Base-by-base conservation (phyloP, 164 flowering plant genomes). In the Piper betle region DNA sequence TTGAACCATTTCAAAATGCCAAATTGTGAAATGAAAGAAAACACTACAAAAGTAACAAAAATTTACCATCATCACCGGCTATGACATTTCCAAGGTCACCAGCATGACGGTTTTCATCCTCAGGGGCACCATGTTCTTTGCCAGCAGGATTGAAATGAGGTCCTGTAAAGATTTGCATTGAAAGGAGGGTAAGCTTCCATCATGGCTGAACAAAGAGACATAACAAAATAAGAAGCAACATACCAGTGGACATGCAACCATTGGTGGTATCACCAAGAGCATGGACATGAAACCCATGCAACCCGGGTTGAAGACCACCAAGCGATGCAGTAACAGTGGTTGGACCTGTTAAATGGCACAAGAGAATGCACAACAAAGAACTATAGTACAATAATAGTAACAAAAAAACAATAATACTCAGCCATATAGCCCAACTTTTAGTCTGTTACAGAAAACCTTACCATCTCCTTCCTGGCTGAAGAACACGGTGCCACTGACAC, bases 241-340 rank as follows among this genome's bases (percentile, higher is more conserved):
- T 83, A 88, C 97, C 97, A 67, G 99, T 91, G 63, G 99, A 94
- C 87, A 86, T 77, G 80, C 99, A 94, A 37, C 97, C 99, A 70
- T 94, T 94, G 39, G 97, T 91, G 16, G 99, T 94, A 76, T 91
- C 97, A 39, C 97, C 97, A 72, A 94, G 95, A 53, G 96, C 84
- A 75, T 94, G 99, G 61, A 94, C 89, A 69, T 91, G 99, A 80
- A 94, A 91, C 4, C 97, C 99, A 71, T 91, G 97, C 64, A 74
- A 88, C 56, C 99, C 99, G 42, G 93, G 90, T 69, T 74, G 78
- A 25, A 94, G 93, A 50, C 99, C 99, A 67, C 82, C 69, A 54
- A 91, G n/a, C 43, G 46, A 75, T 71, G 88, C 99, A 54, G 85
- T 80, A 15, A 94, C 96, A 4, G 83, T 81, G 20, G 99, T 90